phyloP scores from a whole-genome alignment of 2,329 filamentous ascomycete species.

The Albifimbria verrucaria region DNA sequence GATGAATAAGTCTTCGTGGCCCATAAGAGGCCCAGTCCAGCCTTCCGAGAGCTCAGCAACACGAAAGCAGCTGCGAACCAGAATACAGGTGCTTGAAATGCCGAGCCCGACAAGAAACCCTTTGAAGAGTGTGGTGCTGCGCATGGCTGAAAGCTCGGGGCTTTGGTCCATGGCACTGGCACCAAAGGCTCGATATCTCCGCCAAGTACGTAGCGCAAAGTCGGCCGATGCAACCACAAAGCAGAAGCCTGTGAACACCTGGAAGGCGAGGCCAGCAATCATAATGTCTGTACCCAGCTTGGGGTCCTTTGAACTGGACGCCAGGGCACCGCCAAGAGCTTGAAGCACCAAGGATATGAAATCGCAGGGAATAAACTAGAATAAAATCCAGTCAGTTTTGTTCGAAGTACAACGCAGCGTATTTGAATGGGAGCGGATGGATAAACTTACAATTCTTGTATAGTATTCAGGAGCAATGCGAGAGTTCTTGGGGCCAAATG shows the following conservation, averaged over 20 bases:
- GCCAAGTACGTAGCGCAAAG: conserved; percentile 37
- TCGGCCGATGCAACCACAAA: conserved; percentile 48
- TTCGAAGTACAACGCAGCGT: neutral
- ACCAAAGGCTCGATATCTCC: conserved; percentile 26
- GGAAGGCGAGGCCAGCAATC: conserved; percentile 58
- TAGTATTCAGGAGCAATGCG: conserved; percentile 40
- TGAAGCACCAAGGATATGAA: conserved; percentile 58
- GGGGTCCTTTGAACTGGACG: conserved; percentile 34
- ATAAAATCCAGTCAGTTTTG: neutral
- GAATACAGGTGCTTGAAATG: conserved; percentile 56
- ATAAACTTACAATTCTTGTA: conserved; percentile 39
- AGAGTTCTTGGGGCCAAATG: conserved; percentile 41
- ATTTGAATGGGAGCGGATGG: neutral
- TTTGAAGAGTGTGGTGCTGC: conserved; percentile 39
- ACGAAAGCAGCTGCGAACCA: conserved; percentile 60
- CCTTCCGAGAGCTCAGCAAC: conserved; percentile 61
- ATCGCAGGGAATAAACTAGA: conserved; percentile 58
- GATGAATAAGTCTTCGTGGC: conserved; percentile 49
- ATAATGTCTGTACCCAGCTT: conserved; percentile 55
- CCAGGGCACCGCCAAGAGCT: conserved; percentile 51
- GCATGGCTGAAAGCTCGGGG: conserved; percentile 27
- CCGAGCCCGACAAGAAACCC: conserved; percentile 50
- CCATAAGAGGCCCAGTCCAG: conserved; percentile 55
- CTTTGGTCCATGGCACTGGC: conserved; percentile 29
- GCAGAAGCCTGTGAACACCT: conserved; percentile 51